Evolutionary conservation across 805 yeast genomes (phyloP), one percentile per base, ranked within the genome.

Genomic region (Zygosaccharomyces rouxii): DNA sequence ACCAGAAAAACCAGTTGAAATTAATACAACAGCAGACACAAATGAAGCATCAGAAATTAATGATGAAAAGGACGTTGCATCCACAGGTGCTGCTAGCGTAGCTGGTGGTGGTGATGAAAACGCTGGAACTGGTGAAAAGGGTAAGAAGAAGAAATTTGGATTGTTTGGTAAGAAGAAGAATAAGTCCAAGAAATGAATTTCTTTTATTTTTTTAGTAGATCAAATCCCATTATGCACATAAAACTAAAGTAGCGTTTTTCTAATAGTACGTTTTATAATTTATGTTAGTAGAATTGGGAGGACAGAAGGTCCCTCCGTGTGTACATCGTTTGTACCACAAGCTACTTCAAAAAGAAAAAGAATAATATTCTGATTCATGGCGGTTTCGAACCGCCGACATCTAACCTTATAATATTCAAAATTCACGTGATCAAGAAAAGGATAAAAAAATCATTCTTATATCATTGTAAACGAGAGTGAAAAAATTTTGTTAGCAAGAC

Each of bases 91-190:
- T n/a, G 51, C 50, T 7, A 35, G 23, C 6, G 50, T 49, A 1
- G 47, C 26, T 26, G 48, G 38, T 19, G 50, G 49, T 25, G 42
- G 23, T 16, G 37, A 39, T 22, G 41, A 42, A 21, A 19, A 30
- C 11, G 44, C 48, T 5, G 59, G 49, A 14, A 52, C 47, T 38
- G 35, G 14, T 19, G 61, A 60, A 18, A 56, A 61, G 49, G 54
- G 54, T n/a, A 62, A 63, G 47, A 63, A 62, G 51, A 61, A 60
- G 48, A 62, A 59, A 44, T 63, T 63, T 53, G 62, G 66, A n/a
- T 51, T 60, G 14, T 62, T 63, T 38, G 53, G 58, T 28, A 59
- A 59, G 46, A 63, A 62, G 49, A 53, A 54, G 51, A 60, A 14
- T 11, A 33, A 58, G 52, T 48, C 55, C 23, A 52, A 57, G 51